These are phyloP conservation scores for Gossypium davidsonii DNA, from an alignment of 441 rosid species.

Conservation along the genomic window DNA sequence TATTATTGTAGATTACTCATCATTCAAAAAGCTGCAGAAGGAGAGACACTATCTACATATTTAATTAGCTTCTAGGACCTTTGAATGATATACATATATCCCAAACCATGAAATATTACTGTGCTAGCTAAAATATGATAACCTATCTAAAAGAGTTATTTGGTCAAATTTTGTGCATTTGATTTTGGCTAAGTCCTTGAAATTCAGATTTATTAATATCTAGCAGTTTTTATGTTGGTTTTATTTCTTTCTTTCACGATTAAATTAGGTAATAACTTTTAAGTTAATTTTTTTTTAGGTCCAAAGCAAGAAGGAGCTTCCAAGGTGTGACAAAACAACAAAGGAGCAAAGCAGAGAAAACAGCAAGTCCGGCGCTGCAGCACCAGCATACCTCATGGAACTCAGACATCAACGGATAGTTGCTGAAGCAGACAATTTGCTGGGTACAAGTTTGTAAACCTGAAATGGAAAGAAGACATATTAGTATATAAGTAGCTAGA, in stretches of 20 bases:
- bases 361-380: not conserved
- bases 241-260: not conserved
- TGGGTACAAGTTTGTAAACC: slow-evolving; percentile 9
- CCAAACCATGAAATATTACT: not conserved
- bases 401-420: not conserved
- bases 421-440: not conserved
- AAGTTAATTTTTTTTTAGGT: not conserved
- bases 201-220: not conserved
- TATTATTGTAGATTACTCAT: not conserved
- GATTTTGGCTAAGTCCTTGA: not conserved
- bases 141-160: not conserved
- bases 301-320: not conserved
- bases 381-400: slow-evolving; percentile 16
- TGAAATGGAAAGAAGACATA: slow-evolving; percentile 8
- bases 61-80: not conserved
- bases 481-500: not conserved
- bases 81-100: not conserved
- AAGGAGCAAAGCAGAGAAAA: not conserved
- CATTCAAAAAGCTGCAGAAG: not conserved
- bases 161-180: not conserved
- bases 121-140: not conserved
- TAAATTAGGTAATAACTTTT: not conserved
- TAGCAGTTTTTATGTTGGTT: not conserved
- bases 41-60: not conserved
- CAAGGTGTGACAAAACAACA: no score